These are phyloP conservation scores for Lentinula aciculospora DNA, from an alignment of 768 basidiomycete species.

Conservation along the genomic window DNA sequence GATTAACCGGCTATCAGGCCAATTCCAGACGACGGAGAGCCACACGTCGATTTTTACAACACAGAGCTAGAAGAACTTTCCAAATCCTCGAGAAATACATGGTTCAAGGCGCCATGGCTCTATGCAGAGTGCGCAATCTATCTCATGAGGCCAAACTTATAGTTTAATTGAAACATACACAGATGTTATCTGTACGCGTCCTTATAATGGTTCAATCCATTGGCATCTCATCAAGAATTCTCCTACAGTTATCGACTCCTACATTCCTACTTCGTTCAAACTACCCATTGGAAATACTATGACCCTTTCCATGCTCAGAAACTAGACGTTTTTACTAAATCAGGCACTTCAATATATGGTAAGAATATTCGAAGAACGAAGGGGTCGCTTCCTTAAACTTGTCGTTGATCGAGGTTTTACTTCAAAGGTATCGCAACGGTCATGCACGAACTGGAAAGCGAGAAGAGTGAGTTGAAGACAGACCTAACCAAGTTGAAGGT, in stretches of 20 bases:
- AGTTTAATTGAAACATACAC: background rate
- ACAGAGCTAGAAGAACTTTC: conserved; percentile 51
- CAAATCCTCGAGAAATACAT: conserved; percentile 51
- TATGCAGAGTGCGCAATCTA: conserved; percentile 74
- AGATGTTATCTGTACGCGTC: conserved; percentile 68
- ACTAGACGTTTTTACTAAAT: conserved; percentile 73
- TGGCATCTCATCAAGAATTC: background rate
- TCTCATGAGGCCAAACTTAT: background rate
- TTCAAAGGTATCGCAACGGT: conserved; percentile 63
- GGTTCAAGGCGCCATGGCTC: conserved; percentile 96
- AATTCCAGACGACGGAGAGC: conserved; percentile 72
- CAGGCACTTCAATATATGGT: conserved; percentile 75
- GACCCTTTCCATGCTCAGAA: conserved; percentile 88
- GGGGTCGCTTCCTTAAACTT: conserved; percentile 1
- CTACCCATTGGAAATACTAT: conserved; percentile 62
- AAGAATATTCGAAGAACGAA: conserved; percentile 3
- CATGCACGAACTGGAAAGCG: conserved; percentile 58
- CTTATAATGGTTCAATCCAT: background rate
- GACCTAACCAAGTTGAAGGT: conserved; percentile 53
- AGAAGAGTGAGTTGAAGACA: conserved; percentile 35
- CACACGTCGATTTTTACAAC: conserved; percentile 74
- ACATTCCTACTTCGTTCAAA: conserved; percentile 64
- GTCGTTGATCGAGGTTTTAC: background rate
- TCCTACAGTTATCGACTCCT: conserved; percentile 74
- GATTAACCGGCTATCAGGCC: too few relatives aligned